Percentiles rank a stretch among this genome's conserved stretches.
Conservation (phyloP, 345 rosid genomes). For the Salix koriyanagi region DNA sequence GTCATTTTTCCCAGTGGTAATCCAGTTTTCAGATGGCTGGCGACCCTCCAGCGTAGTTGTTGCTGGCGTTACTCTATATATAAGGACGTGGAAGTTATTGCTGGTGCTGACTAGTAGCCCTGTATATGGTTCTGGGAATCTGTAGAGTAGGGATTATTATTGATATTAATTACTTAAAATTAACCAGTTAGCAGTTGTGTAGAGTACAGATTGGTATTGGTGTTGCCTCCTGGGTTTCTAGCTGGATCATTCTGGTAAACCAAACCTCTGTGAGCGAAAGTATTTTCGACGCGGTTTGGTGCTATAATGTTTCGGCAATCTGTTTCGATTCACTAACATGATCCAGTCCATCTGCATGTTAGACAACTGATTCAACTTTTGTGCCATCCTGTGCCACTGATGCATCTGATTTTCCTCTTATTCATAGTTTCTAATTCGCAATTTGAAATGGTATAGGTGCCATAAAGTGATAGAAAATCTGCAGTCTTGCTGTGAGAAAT, state of each 20-base stretch:
- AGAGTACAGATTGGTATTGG: neutral
- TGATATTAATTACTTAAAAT: no score
- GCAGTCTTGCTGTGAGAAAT: conserved; percentile 74
- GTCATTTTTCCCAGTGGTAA: neutral
- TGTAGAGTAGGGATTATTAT: no score
- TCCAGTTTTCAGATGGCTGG: neutral
- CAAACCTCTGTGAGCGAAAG: no score
- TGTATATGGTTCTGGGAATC: neutral
- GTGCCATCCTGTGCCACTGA: neutral
- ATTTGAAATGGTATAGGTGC: conserved; percentile 49
- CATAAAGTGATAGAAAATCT: conserved; percentile 56
- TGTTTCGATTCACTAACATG: neutral
- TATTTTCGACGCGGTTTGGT: no score
- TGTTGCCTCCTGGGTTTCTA: neutral
- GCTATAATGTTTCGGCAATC: neutral
- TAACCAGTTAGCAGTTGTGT: neutral
- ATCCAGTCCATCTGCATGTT: neutral
- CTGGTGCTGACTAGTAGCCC: neutral
- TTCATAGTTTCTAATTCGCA: neutral
- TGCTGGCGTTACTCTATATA: neutral
- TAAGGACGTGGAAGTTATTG: neutral
- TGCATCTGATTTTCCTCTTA: neutral
- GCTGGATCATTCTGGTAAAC: neutral
- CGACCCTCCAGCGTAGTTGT: neutral
- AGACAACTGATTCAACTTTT: neutral